phyloP scores from a whole-genome alignment of 352 stramenopile genomes.

The Pythium apleroticum region DNA sequence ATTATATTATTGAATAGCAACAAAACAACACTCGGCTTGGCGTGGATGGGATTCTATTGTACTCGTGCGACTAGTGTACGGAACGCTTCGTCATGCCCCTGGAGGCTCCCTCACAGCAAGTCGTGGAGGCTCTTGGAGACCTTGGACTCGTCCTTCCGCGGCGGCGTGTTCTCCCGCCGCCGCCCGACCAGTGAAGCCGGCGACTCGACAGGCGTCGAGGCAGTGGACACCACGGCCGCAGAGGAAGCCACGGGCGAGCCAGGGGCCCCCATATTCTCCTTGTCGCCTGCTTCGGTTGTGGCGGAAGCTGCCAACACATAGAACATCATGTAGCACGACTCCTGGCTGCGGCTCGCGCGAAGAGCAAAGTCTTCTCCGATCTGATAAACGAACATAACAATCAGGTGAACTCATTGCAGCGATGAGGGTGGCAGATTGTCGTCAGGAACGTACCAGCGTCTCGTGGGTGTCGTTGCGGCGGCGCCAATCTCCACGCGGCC shows the following conservation, averaged over 20 bases:
- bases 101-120: conserved; percentile 14
- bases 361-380: conserved; percentile 80
- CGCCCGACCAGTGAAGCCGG: conserved; percentile 25
- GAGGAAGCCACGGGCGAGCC: not conserved
- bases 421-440: not conserved
- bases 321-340: conserved; percentile 90
- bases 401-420: not conserved
- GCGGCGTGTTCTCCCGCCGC: conserved; percentile 21
- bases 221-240: not conserved
- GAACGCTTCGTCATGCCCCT: not conserved
- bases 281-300: conserved; percentile 36
- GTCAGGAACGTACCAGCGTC: conserved; percentile 48
- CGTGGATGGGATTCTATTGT: not conserved
- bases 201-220: conserved; percentile 13
- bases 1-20: conserved; percentile 18
- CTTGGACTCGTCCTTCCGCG: conserved; percentile 14
- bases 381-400: conserved; percentile 26
- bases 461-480: conserved; percentile 85
- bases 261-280: conserved; percentile 54
- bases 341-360: conserved; percentile 68
- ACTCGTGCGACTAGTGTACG: not conserved
- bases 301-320: conserved; percentile 55
- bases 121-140: conserved; percentile 30
- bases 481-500: conserved; percentile 51
- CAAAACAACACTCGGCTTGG: not conserved